Percentiles rank a stretch among this genome's conserved stretches.
These are phyloP conservation scores for Dioszegia hungarica DNA, from an alignment of 768 basidiomycete genomes.

Conservation along the genomic window DNA sequence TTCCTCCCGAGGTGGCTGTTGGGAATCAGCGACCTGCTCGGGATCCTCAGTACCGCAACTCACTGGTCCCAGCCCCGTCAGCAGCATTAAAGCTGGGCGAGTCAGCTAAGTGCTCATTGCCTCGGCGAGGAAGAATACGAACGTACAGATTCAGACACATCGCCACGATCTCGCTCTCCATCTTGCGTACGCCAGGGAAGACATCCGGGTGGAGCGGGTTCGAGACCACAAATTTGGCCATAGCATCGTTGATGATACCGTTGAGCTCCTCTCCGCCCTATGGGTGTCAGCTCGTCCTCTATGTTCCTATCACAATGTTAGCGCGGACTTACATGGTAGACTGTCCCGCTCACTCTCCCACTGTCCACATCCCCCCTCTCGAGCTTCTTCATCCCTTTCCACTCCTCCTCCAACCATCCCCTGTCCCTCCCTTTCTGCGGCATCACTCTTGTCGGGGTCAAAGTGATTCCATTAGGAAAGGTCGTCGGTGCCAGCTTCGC, in stretches of 20 bases:
- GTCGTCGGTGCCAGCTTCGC: conserved; percentile 34
- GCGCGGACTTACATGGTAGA: conserved; percentile 46
- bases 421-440: conserved; percentile 35
- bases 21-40: conserved; percentile 1
- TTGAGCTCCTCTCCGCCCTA: conserved; percentile 73
- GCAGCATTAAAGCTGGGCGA: conserved; percentile 65
- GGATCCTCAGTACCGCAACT: conserved; percentile 1
- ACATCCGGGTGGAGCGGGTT: conserved; percentile 91
- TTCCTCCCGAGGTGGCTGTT: conserved; percentile 80
- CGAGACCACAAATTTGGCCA: conserved; percentile 73
- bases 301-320: too few relatives aligned
- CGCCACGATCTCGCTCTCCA: conserved; percentile 91
- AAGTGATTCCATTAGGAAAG: conserved; percentile 30
- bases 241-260: conserved; percentile 72
- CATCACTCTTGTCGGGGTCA: conserved; percentile 20
- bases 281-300: too few relatives aligned
- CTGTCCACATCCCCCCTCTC: conserved; percentile 40
- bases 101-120: conserved; percentile 5
- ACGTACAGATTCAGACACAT: conserved; percentile 69
- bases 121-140: neutral
- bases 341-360: conserved; percentile 45
- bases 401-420: conserved; percentile 43
- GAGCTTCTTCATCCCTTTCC: conserved; percentile 36
- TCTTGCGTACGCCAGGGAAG: conserved; percentile 81
- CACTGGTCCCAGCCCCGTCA: conserved; percentile 72